These are phyloP conservation scores for Arachnomyces sp. DNA, from an alignment of 2,329 filamentous ascomycete genomes.

Conservation along the genomic window DNA sequence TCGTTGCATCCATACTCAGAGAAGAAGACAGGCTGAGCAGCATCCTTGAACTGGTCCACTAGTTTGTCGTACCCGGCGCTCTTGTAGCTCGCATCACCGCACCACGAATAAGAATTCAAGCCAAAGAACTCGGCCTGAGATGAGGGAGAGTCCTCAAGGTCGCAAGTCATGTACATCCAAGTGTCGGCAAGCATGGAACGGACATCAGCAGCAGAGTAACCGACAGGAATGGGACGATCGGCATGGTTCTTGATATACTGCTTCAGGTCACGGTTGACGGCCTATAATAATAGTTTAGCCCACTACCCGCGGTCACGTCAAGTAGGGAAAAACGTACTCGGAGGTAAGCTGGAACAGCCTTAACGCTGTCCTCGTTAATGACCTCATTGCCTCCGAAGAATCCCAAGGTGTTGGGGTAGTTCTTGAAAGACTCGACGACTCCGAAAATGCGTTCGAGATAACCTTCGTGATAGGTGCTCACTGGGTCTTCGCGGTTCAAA, in stretches of 20 bases:
- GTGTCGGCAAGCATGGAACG: constrained; percentile 53
- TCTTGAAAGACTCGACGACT: constrained; percentile 60
- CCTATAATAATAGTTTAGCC: constrained; percentile 30
- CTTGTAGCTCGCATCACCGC: constrained; percentile 50
- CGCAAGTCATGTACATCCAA: constrained; percentile 55
- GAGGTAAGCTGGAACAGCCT: constrained; percentile 52
- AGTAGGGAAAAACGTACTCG: constrained; percentile 31
- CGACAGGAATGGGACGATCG: constrained; percentile 54
- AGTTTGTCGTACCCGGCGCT: constrained; percentile 50
- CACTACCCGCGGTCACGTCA: background rate
- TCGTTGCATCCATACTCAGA: constrained; percentile 61
- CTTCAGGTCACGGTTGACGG: constrained; percentile 60
- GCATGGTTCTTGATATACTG: constrained; percentile 57
- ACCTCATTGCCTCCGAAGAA: constrained; percentile 65
- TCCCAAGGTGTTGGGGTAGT: constrained; percentile 57
- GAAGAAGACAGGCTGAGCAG: constrained; percentile 57
- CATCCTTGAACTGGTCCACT: constrained; percentile 52
- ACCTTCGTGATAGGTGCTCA: constrained; percentile 46
- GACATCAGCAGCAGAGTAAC: constrained; percentile 62
- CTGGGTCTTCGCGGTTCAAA: constrained; percentile 50
- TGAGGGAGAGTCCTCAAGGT: constrained; percentile 39
- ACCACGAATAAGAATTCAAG: constrained; percentile 64
- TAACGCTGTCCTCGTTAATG: constrained; percentile 53
- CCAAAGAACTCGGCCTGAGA: constrained; percentile 59
- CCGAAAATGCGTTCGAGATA: constrained; percentile 55